Evolutionary conservation across 495 filamentous ascomycete species (phyloP), one percentile per base, ranked within the genome.

Genomic region (Xylaria cubensis): DNA sequence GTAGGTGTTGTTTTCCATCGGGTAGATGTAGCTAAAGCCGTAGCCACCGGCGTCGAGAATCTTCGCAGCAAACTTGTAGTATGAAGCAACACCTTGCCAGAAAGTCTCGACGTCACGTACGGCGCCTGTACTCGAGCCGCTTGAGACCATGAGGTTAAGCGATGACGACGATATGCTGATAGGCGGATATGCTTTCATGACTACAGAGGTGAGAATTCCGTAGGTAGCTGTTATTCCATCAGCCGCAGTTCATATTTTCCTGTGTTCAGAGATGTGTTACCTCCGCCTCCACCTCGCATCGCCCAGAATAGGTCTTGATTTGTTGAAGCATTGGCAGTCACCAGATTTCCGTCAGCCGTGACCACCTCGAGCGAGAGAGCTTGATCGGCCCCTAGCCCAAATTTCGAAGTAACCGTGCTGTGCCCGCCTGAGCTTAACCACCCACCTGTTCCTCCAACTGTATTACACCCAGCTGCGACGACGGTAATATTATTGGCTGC

Each of bases 251-350:
- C 65, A 56, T 21, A 4, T 19, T 92, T 90, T 19, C 91, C 90
- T 2, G 90, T 92, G 73, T 90, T 92, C 90, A 90, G 63, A 51
- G 5, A n/a, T 59, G 9, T 48, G 19, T 83, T 87, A 6, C 87
- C 84, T 19, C 79, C 84, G 12, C 88, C 89, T 21, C 88, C 88
- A 15, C 88, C 89, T 26, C 81, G 77, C 0, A 90, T 77, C 17
- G 90, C 90, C 89, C 86, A 91, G 83, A 86, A 92, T 3, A 91
- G 82, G 39, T 91, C 89, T 0, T 79, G 59, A 48, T 91, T 80
- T 36, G 77, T 72, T 21, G 75, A 63, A 1, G 84, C 75, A 9
- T 78, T 82, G 0, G 86, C 87, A 0, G 80, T 87, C 4, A 88
- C 79, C 41, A 85, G 79, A 12, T 77, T 64, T 1, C 88, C 87